These are phyloP conservation scores for cucumber (Cucumis sativus) DNA, from an alignment of 306 rosid species.

Conservation along the genomic window Cucumber_9930_V3 NC_026661.2:5176501-5177000, in stretches of 20 bases:
- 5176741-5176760: not conserved
- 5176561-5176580: slow-evolving; percentile 64
- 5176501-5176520: not conserved
- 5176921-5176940: no score
- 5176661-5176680: slow-evolving; percentile 38
- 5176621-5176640: slow-evolving; percentile 69
- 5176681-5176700: no score
- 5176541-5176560: slow-evolving; percentile 53
- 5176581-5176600: slow-evolving; percentile 41
- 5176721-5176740: not conserved
- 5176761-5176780: not conserved
- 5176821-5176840: not conserved
- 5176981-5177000: no score
- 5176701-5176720: not conserved
- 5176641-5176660: slow-evolving; percentile 71
- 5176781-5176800: not conserved
- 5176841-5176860: not conserved
- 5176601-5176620: slow-evolving; percentile 62
- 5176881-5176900: no score
- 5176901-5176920: no score
- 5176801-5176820: not conserved
- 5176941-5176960: no score
- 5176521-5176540: not conserved
- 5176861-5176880: not conserved
- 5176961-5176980: no score